Evolutionary conservation across 1,284 basidiomycete genomes (phyloP).

Genomic region (Lentinula novae-zelandiae): DNA sequence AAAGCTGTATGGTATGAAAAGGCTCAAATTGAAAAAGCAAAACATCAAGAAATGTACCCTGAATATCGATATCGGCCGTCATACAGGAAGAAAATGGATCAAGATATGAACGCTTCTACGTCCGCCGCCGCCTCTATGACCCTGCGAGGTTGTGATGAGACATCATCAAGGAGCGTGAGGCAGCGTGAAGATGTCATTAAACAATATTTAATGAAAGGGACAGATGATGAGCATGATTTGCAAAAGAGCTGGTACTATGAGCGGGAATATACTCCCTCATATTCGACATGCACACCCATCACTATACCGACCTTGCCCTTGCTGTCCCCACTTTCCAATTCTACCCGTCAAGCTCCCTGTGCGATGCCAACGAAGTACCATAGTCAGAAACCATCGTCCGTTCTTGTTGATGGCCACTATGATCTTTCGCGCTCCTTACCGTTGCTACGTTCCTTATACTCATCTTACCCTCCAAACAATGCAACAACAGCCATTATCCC

Average conservation of each 20-base stretch:
- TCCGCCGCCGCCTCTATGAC: background rate
- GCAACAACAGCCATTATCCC: no score
- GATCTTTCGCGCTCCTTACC: background rate
- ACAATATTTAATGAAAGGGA: no score
- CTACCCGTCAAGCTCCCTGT: background rate
- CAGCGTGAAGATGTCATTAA: no score
- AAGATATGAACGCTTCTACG: background rate
- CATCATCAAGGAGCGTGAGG: no score
- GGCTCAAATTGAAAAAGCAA: constrained; percentile 63
- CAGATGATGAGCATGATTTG: no score
- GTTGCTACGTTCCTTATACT: no score
- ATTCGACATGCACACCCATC: background rate
- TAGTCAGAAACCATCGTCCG: background rate
- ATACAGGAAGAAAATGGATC: constrained; percentile 56
- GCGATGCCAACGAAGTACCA: background rate
- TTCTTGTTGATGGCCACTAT: background rate
- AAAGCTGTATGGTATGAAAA: constrained; percentile 61
- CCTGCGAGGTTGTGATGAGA: background rate
- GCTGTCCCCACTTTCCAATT: background rate
- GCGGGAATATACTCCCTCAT: background rate
- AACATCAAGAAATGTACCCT: constrained; percentile 60
- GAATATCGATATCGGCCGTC: constrained; percentile 67
- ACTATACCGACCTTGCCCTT: background rate
- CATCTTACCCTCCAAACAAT: no score
- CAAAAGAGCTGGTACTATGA: no score